Percentiles rank a stretch among this genome's conserved stretches.
phyloP scores from a whole-genome alignment of 305 asterid genomes.

The Fraxinus ornus region DNA sequence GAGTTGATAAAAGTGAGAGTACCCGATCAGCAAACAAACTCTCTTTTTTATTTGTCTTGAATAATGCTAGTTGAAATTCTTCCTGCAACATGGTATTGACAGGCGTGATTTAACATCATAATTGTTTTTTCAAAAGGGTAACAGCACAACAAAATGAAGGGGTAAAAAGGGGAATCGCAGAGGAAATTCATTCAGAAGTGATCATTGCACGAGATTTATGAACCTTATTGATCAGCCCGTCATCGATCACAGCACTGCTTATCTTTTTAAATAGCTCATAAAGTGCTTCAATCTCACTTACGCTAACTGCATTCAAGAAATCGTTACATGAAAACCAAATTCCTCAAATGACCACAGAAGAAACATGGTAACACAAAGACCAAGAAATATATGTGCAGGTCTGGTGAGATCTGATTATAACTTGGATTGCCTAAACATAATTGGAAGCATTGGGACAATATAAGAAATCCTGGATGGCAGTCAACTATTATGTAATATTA shows the following conservation, averaged over 20 bases:
- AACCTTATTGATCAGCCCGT: slow-evolving; percentile 96
- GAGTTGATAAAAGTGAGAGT: neutral
- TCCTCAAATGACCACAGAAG: slow-evolving; percentile 14
- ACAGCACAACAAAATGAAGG: slow-evolving; percentile 4
- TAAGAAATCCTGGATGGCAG: neutral
- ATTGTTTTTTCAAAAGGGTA: slow-evolving; percentile 2
- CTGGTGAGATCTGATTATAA: slow-evolving; percentile 9
- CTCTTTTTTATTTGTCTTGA: slow-evolving; percentile 97
- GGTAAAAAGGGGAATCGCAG: neutral
- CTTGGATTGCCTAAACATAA: neutral
- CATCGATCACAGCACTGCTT: slow-evolving; percentile 98
- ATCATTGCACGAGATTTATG: slow-evolving; percentile 1
- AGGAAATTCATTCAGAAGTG: neutral
- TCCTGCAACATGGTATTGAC: slow-evolving; percentile 56
- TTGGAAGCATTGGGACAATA: neutral
- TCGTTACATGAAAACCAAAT: slow-evolving; percentile 9
- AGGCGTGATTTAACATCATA: slow-evolving; percentile 11
- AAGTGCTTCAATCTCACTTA: slow-evolving; percentile 96
- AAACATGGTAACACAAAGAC: neutral
- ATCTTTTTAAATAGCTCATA: slow-evolving; percentile 96
- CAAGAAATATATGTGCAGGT: slow-evolving; percentile 6
- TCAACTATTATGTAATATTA: neutral
- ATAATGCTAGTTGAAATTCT: slow-evolving; percentile 94
- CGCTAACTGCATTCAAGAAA: slow-evolving; percentile 68
- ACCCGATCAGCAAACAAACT: slow-evolving; percentile 99